Evolutionary conservation across 495 filamentous ascomycete genomes (phyloP), one percentile per base, ranked within the genome.

Genomic region (Aspergillus biplanus): DNA sequence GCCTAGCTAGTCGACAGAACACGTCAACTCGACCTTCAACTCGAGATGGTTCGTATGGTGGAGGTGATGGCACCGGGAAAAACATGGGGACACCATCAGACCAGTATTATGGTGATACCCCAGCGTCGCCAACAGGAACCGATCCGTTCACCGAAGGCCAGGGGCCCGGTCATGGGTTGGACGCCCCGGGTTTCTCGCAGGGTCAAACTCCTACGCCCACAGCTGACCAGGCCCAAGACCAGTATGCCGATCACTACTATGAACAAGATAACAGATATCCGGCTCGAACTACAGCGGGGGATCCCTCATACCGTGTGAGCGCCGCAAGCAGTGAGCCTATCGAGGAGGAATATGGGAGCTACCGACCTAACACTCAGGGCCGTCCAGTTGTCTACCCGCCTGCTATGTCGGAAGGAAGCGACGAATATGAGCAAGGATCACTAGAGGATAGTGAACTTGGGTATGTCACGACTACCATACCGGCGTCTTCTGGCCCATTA

Each of bases 1-100:
- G 90, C 15, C 82, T 88, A 21, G 83, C 87, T 7, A 88, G 85
- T 65, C 85, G 92, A 54, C 86, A 89, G 59, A 82, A 76, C 44
- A 87, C 85, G 64, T 70, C 71, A 7, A 76, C 76, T 13, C 82
- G 74, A 9, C 79, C 83, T 31, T 74, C 76, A 12, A 82, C 83
- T 1, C 73, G 78, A 56, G 83, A 85, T 48, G 79, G 75, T 5
- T 71, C 79, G 9, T 82, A 78, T 59, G 49, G 73, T 13, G 69
- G 21, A 27, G 21, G 72, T 12, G 76, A 72, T 4, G 67, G 72
- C 21, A 56, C 63, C 5, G 58, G 71, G 35, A 65, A 71, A 1
- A 64, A 62, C n/a, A 67, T 74, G 64, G 71, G 64, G 6, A 71
- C 70, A 7, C 44, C 69, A 15, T 65, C 72, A 52, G 68, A 64